phyloP scores from a whole-genome alignment of 1,284 basidiomycete genomes.

The Heterobasidion annosum region DNA sequence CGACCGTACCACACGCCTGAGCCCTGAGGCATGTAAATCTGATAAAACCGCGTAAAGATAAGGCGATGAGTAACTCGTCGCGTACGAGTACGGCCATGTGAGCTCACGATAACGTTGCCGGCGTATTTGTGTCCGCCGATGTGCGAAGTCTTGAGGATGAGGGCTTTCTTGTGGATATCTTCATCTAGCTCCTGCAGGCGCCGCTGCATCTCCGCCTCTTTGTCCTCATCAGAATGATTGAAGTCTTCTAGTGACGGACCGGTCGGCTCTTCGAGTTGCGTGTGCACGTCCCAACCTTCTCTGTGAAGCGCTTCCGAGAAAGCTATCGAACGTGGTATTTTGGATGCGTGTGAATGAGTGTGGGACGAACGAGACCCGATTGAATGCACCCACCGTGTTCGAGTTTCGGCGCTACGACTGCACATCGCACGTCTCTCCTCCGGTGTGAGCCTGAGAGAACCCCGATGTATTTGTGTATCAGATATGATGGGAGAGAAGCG shows the following conservation, averaged over 20 bases:
- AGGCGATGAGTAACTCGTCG: neutral
- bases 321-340: conserved; percentile 26
- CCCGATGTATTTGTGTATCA: neutral
- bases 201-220: conserved; percentile 32
- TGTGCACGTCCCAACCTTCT: conserved; percentile 70
- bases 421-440: conserved; percentile 83
- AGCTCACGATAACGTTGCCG: conserved; percentile 81
- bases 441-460: conserved; percentile 77
- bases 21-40: conserved; percentile 85
- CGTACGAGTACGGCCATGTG: neutral
- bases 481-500: neutral
- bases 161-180: conserved; percentile 43
- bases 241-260: conserved; percentile 48
- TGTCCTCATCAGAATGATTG: conserved; percentile 28
- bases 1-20: conserved; percentile 90
- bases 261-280: conserved; percentile 62
- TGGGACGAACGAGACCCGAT: neutral
- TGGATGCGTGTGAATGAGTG: neutral
- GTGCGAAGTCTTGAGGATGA: conserved; percentile 83
- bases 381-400: conserved; percentile 46
- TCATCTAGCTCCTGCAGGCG: conserved; percentile 43
- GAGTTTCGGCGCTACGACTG: conserved; percentile 77
- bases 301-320: conserved; percentile 51
- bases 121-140: conserved; percentile 88
- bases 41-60: neutral